phyloP scores from a whole-genome alignment of 192 early-diverging fungal species.

The Dimargaris cristalligena region DNA sequence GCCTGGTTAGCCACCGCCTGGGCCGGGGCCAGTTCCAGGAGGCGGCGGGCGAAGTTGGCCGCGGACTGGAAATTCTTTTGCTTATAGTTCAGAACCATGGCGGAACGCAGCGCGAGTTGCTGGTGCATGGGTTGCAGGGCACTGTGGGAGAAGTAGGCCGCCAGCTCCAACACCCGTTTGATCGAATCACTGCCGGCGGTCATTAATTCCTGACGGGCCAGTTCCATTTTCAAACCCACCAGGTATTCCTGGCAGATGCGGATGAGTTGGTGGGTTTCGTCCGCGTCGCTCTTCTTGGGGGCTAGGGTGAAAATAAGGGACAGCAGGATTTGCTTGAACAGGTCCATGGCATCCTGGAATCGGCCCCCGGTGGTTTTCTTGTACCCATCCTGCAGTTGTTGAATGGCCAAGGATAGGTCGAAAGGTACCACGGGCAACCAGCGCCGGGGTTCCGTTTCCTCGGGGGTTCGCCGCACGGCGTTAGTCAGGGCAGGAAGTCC shows the following conservation, averaged over 20 bases:
- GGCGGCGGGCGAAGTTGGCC: conserved; percentile 68
- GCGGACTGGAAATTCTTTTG: conserved; percentile 71
- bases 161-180: conserved; percentile 75
- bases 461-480: conserved; percentile 48
- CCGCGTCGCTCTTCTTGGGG: conserved; percentile 40
- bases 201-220: conserved; percentile 44
- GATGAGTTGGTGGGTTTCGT: conserved; percentile 67
- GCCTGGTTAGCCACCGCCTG: conserved; percentile 62
- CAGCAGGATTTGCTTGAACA: conserved; percentile 66
- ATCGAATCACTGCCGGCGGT: conserved; percentile 30
- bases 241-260: conserved; percentile 80
- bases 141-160: conserved; percentile 91
- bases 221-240: conserved; percentile 74
- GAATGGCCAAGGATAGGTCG: conserved; percentile 37
- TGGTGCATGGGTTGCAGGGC: conserved; percentile 75
- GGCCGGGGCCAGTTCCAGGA: conserved; percentile 79
- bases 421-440: conserved; percentile 42
- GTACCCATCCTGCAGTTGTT: conserved; percentile 75
- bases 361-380: conserved; percentile 59
- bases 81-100: conserved; percentile 72
- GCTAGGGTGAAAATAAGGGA: conserved; percentile 61
- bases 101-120: conserved; percentile 73
- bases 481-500: conserved; percentile 40
- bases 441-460: conserved; percentile 30
- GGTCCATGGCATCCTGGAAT: conserved; percentile 57